Conservation (phyloP, 441 rosid genomes). For the Erodium moschatum region DNA sequence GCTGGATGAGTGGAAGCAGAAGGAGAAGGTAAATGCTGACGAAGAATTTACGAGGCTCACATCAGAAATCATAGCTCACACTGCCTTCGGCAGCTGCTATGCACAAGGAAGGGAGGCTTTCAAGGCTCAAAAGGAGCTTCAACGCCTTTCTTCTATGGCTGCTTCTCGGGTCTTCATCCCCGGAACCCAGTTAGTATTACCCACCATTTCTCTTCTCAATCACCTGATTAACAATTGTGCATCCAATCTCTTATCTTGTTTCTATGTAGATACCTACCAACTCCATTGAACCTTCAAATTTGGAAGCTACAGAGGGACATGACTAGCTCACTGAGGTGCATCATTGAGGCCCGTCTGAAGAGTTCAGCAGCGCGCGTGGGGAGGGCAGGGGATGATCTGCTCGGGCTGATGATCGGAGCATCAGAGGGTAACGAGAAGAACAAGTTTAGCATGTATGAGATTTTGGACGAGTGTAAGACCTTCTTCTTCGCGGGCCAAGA, state of each 20-base stretch:
- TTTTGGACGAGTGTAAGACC: conserved; percentile 54
- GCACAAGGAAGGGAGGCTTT: conserved; percentile 26
- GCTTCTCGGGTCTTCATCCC: conserved; percentile 28
- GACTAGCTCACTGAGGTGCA: conserved; percentile 24
- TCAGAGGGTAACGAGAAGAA: conserved; percentile 13
- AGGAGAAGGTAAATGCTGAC: conserved; percentile 17
- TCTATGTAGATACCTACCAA: conserved; percentile 33
- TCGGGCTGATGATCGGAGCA: conserved; percentile 37
- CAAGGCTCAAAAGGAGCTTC: conserved; percentile 29
- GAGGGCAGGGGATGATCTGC: conserved; percentile 29
- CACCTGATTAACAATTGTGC: no score
- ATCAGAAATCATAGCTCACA: conserved; percentile 36
- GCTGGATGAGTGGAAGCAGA: conserved; percentile 32
- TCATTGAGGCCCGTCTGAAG: conserved; percentile 26
- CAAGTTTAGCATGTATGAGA: conserved; percentile 36
- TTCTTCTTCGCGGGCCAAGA: conserved; percentile 52
- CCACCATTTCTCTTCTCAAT: no score
- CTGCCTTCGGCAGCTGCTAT: conserved; percentile 47
- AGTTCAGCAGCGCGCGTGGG: background rate
- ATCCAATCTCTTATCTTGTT: no score
- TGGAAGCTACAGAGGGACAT: conserved; percentile 44
- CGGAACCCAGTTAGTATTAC: conserved; percentile 37
- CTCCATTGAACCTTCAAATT: conserved; percentile 30
- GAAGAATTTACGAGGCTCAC: conserved; percentile 27
- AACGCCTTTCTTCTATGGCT: conserved; percentile 21